A percentile compares a stretch with the other conserved stretches of the same genome.
These are phyloP conservation scores for Phytophthora sp. DNA, from an alignment of 352 stramenopile species.

Conservation along the genomic window DNA sequence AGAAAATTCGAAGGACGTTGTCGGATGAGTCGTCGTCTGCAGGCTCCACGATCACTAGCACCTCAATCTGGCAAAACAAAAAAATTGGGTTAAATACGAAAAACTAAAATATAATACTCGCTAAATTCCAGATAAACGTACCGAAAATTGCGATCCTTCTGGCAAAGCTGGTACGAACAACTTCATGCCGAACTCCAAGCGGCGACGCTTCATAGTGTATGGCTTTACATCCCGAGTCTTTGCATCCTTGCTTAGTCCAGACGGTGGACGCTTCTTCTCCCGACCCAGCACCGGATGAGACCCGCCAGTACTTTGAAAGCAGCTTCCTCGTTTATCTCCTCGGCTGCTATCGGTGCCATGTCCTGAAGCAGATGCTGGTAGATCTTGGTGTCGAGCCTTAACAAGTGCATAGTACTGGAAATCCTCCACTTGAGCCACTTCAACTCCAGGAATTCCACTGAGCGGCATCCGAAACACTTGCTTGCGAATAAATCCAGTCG, in stretches of 20 bases:
- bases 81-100: not conserved
- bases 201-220: conserved; percentile 14
- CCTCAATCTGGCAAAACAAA: conserved; percentile 44
- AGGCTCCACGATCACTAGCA: conserved; percentile 47
- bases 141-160: conserved; percentile 63
- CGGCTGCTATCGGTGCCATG: conserved; percentile 11
- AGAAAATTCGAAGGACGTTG: conserved; percentile 52
- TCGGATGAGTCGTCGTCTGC: conserved; percentile 34
- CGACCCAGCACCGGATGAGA: conserved; percentile 22
- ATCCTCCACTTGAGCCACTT: conserved; percentile 57
- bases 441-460: conserved; percentile 48
- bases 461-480: conserved; percentile 68
- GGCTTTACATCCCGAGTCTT: conserved; percentile 25
- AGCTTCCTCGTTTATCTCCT: conserved; percentile 27
- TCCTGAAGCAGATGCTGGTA: not conserved
- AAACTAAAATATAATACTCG: not conserved
- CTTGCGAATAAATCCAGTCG: conserved; percentile 50
- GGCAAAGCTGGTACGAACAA: conserved; percentile 55
- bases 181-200: conserved; percentile 77
- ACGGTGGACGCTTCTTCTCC: conserved; percentile 33
- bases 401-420: conserved; percentile 68
- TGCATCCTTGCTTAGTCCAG: conserved; percentile 23
- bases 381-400: conserved; percentile 11
- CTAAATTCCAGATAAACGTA: conserved; percentile 28
- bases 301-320: conserved; percentile 7